Base-by-base conservation (phyloP, 768 basidiomycete genomes). In the Panellus pusillus region DNA sequence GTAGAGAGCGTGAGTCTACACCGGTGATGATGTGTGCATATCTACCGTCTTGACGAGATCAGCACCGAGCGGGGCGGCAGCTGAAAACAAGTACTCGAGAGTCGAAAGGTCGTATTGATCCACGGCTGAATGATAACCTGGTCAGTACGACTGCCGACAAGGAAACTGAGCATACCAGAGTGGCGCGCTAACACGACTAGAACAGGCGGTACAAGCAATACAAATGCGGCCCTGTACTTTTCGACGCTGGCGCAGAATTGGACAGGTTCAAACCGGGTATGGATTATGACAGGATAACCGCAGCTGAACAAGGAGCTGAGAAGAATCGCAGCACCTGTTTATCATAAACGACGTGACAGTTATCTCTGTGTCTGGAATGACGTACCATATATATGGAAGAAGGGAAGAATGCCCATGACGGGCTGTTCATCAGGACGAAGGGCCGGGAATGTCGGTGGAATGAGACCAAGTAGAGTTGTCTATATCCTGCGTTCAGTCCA, bases 11-110 rank as follows among this genome's bases (percentile, higher is more conserved):
- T 7, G 4, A 49, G 17, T 27, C 20, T 14, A 40, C n/a, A n/a
- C n/a, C n/a, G n/a, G n/a, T n/a, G n/a, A n/a, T n/a, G n/a, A n/a
- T n/a, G n/a, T n/a, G n/a, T n/a, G n/a, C n/a, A n/a, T n/a, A n/a
- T n/a, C n/a, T n/a, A 80, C 72, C 11, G 73, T 66, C 5, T 65
- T 60, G 0, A 78, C 75, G 9, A 89, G 70, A 7, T 78, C 77
- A 0, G 72, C 66, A 0, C 81, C 79, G 3, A 89, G 70, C 0
- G 89, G 87, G 2, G 89, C 89, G 1, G 86, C 88, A 6, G 82
- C 87, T 1, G 78, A 82, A 41, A 77, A 66, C 40, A 88, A 53
- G 15, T 74, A 63, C 18, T 70, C 64, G 12, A 89, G 63, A 2
- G 76, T 77, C 3, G 70, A 70, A 43, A 89, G 63, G 59, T 87